phyloP scores from a whole-genome alignment of 2,329 filamentous ascomycete genomes.

The Teratosphaeria pseudoeucalypti region DNA sequence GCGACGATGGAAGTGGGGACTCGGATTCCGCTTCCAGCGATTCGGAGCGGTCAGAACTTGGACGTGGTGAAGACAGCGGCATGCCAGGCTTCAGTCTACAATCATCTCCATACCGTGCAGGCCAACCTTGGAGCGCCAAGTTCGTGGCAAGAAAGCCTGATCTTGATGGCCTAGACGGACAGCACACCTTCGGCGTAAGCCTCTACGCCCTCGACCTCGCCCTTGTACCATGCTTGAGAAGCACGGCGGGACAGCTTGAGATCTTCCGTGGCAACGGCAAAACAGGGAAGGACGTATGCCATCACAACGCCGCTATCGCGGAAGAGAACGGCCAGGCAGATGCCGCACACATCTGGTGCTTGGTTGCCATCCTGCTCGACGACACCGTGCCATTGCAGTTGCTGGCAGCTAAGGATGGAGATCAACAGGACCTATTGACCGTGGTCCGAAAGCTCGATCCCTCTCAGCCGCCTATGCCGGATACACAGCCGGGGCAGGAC shows the following conservation, averaged over 20 bases:
- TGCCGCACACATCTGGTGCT: slow-evolving; percentile 71
- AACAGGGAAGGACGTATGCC: slow-evolving; percentile 56
- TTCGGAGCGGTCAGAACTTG: slow-evolving; percentile 5
- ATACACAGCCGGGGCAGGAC: not conserved
- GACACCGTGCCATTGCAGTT: slow-evolving; percentile 56
- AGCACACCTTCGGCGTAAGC: slow-evolving; percentile 58
- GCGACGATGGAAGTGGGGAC: slow-evolving; percentile 1
- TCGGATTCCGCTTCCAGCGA: slow-evolving; percentile 6
- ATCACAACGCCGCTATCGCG: slow-evolving; percentile 72
- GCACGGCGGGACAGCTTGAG: slow-evolving; percentile 67
- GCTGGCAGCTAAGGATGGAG: not conserved
- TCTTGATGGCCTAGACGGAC: slow-evolving; percentile 13
- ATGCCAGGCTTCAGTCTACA: slow-evolving; percentile 37
- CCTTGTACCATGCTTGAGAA: slow-evolving; percentile 53
- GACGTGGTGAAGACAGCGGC: not conserved
- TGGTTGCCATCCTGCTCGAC: slow-evolving; percentile 65
- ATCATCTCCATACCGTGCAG: slow-evolving; percentile 36
- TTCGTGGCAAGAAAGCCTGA: slow-evolving; percentile 22
- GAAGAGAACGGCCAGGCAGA: slow-evolving; percentile 59
- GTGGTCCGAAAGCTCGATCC: not conserved
- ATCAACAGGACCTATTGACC: slow-evolving; percentile 1
- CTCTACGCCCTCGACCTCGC: slow-evolving; percentile 57
- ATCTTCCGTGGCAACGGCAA: slow-evolving; percentile 64
- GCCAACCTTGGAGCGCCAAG: slow-evolving; percentile 12
- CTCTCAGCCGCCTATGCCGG: not conserved